Evolutionary conservation across 495 filamentous ascomycete species (phyloP).

Genomic region (Aspergillus nidulans): DNA sequence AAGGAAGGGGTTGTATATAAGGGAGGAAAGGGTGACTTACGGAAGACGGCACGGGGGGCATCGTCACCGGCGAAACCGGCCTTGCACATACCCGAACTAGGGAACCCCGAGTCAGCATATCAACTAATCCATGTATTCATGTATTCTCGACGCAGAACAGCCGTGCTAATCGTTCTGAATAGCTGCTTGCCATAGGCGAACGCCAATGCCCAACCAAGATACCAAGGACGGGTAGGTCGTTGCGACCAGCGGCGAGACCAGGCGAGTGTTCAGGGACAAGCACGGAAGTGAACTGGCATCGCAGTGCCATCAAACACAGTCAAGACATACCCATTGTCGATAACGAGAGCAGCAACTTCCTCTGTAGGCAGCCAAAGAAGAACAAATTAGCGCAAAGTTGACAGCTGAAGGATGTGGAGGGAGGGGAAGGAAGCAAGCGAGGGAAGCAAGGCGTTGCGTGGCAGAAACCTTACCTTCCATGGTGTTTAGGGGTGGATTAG

Average conservation of each 20-base stretch:
- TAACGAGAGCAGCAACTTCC: conserved; percentile 99
- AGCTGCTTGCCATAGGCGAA: background rate
- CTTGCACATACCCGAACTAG: conserved; percentile 99
- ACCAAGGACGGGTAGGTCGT: background rate
- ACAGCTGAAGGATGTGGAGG: conserved; percentile 13
- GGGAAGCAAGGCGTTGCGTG: conserved; percentile 34
- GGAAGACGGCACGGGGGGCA: conserved; percentile 99
- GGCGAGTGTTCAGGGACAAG: conserved; percentile 7
- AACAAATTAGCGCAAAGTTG: conserved; percentile 47
- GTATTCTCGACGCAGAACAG: background rate
- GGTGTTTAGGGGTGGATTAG: conserved; percentile 44
- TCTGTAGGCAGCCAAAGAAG: conserved; percentile 55
- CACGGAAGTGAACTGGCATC: conserved; percentile 11
- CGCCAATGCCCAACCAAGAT: background rate
- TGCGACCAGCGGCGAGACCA: conserved; percentile 1
- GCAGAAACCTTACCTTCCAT: conserved; percentile 72
- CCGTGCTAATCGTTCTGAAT: background rate
- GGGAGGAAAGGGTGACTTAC: conserved; percentile 64
- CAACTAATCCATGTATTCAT: conserved; percentile 10
- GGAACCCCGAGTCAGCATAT: conserved; percentile 19
- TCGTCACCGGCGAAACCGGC: conserved; percentile 99
- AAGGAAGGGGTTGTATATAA: conserved; percentile 1
- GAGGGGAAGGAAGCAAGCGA: conserved; percentile 17
- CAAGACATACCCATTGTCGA: conserved; percentile 98
- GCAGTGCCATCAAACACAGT: conserved; percentile 18